phyloP scores from a whole-genome alignment of 345 rosid genomes.

The Populus deltoides region DNA sequence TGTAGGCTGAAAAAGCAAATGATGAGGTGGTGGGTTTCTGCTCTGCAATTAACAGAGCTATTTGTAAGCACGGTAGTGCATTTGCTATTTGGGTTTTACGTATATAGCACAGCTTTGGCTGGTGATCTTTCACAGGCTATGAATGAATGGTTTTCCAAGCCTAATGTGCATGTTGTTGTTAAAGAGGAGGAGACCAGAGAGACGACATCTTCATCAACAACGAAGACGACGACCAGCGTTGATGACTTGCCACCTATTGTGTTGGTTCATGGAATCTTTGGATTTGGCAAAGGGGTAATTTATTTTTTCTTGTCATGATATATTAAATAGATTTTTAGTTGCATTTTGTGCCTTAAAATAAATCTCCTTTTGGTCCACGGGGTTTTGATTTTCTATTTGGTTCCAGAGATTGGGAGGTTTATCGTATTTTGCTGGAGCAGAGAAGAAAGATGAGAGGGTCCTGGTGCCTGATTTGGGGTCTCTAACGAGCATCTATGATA shows the following conservation, averaged over 20 bases:
- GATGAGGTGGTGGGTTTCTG: conserved; percentile 60
- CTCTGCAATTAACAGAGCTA: conserved; percentile 73
- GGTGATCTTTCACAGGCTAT: conserved; percentile 69
- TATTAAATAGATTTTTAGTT: neutral
- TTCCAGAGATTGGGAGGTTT: conserved; percentile 77
- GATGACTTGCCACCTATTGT: conserved; percentile 79
- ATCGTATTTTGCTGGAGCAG: conserved; percentile 98
- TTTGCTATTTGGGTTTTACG: conserved; percentile 69
- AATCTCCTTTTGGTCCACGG: neutral
- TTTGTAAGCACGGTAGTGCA: conserved; percentile 74
- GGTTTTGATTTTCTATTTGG: conserved; percentile 15
- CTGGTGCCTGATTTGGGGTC: conserved; percentile 98
- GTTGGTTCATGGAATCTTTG: conserved; percentile 94
- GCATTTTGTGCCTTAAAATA: neutral
- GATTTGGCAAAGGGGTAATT: conserved; percentile 93
- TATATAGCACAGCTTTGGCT: conserved; percentile 86
- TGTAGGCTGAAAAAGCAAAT: conserved; percentile 26
- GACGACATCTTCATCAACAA: neutral
- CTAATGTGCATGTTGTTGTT: conserved; percentile 37
- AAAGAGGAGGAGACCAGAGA: conserved; percentile 31
- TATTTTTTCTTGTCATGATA: neutral
- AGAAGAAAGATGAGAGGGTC: conserved; percentile 93
- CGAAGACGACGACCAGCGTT: conserved; percentile 14
- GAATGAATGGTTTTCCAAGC: conserved; percentile 50
- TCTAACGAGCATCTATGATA: conserved; percentile 79